Conservation (phyloP, 2,329 filamentous ascomycete genomes). For the Penicillium digitatum region DNA sequence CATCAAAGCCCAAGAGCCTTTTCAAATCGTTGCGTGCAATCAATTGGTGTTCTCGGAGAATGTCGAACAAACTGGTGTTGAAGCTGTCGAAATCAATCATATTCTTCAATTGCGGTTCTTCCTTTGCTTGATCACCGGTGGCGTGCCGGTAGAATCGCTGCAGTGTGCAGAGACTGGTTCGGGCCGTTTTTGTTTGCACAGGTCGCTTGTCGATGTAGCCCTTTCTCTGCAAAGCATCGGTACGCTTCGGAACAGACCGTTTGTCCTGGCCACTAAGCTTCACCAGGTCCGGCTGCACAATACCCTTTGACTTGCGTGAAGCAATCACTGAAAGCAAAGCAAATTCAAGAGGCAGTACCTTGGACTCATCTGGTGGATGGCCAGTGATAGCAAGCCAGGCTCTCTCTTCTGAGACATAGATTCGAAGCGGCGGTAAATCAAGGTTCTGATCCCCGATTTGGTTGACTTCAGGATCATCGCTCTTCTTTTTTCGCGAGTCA, state of each 20-base stretch:
- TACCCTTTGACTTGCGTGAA: conserved; percentile 50
- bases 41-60: conserved; percentile 49
- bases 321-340: conserved; percentile 57
- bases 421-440: conserved; percentile 25
- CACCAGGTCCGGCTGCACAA: conserved; percentile 56
- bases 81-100: conserved; percentile 51
- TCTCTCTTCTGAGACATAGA: conserved; percentile 53
- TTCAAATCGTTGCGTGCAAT: conserved; percentile 53
- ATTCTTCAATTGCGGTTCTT: conserved; percentile 11
- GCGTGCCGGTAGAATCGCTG: conserved; percentile 43
- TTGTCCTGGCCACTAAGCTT: conserved; percentile 60
- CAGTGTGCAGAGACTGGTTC: conserved; percentile 56
- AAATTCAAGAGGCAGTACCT: conserved; percentile 54
- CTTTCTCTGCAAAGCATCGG: conserved; percentile 53
- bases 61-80: conserved; percentile 46
- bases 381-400: conserved; percentile 60
- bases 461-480: neutral
- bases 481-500: neutral
- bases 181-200: conserved; percentile 47
- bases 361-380: conserved; percentile 54
- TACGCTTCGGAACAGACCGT: conserved; percentile 59
- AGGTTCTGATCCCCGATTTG: neutral
- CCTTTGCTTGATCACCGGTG: conserved; percentile 10
- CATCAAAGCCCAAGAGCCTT: conserved; percentile 42
- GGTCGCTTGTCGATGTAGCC: conserved; percentile 59